These are phyloP conservation scores for Cladophialophora psammophila DNA, from an alignment of 2,329 filamentous ascomycete genomes.

Conservation along the genomic window DNA sequence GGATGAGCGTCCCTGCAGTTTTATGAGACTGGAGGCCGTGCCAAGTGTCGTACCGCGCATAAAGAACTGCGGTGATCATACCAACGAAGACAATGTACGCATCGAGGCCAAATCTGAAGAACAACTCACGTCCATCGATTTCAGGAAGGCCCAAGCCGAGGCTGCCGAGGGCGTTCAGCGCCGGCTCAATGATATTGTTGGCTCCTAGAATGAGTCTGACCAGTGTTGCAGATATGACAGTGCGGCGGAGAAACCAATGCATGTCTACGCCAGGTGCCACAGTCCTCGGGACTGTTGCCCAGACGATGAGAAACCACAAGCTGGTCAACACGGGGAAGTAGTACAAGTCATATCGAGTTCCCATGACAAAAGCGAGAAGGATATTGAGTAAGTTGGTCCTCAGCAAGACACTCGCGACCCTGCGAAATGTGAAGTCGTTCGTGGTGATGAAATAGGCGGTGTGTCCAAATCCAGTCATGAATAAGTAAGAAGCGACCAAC, in stretches of 20 bases:
- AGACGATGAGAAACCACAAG: constrained; percentile 70
- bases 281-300: constrained; percentile 57
- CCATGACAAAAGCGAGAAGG: constrained; percentile 63
- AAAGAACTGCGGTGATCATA: constrained; percentile 59
- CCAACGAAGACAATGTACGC: constrained; percentile 64
- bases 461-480: constrained; percentile 69
- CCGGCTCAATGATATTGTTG: constrained; percentile 54
- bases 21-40: background rate
- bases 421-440: constrained; percentile 63
- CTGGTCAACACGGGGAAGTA: constrained; percentile 66
- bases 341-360: constrained; percentile 64
- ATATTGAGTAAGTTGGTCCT: constrained; percentile 65
- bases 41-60: constrained; percentile 42
- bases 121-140: constrained; percentile 49
- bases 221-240: constrained; percentile 55
- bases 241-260: constrained; percentile 57
- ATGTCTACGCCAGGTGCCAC: constrained; percentile 53
- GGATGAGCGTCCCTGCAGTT: background rate
- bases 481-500: constrained; percentile 65
- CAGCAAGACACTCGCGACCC: constrained; percentile 62
- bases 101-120: constrained; percentile 61
- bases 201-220: constrained; percentile 40
- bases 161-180: constrained; percentile 47
- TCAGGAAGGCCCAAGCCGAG: constrained; percentile 45
- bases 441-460: constrained; percentile 65